A percentile compares a stretch with the other conserved stretches of the same genome.
These are phyloP conservation scores for Vigna unguiculata DNA, from an alignment of 306 rosid species.

Conservation along the genomic window DNA sequence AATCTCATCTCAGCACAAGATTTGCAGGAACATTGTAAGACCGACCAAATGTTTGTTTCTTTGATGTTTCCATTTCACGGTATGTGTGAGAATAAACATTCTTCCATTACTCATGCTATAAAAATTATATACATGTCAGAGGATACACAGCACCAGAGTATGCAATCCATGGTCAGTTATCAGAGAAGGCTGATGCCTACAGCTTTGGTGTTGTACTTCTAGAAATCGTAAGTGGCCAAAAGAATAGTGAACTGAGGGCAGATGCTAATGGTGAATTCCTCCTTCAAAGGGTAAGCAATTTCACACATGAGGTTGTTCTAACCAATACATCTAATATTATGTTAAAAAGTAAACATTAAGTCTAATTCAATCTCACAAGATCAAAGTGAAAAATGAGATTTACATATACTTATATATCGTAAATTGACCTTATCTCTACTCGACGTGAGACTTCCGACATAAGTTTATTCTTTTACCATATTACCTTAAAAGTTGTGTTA, in stretches of 20 bases:
- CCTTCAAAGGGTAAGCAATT: conserved; percentile 65
- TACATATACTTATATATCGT: too few relatives aligned
- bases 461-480: too few relatives aligned
- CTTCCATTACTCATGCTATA: neutral
- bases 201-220: conserved; percentile 76
- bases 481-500: neutral
- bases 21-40: conserved; percentile 84
- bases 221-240: conserved; percentile 71
- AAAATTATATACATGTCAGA: conserved; percentile 39
- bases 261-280: conserved; percentile 63
- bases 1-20: conserved; percentile 70
- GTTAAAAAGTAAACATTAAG: too few relatives aligned
- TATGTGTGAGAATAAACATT: neutral
- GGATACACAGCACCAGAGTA: conserved; percentile 85
- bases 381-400: too few relatives aligned
- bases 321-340: too few relatives aligned
- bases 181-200: conserved; percentile 75
- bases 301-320: too few relatives aligned
- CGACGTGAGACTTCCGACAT: too few relatives aligned
- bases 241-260: conserved; percentile 53
- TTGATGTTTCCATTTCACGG: neutral
- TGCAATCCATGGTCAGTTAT: conserved; percentile 77
- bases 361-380: too few relatives aligned
- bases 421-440: too few relatives aligned
- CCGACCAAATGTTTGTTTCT: conserved; percentile 31